Evolutionary conservation across 805 yeast species (phyloP).

Genomic region (Myxozyma neglecta): DNA sequence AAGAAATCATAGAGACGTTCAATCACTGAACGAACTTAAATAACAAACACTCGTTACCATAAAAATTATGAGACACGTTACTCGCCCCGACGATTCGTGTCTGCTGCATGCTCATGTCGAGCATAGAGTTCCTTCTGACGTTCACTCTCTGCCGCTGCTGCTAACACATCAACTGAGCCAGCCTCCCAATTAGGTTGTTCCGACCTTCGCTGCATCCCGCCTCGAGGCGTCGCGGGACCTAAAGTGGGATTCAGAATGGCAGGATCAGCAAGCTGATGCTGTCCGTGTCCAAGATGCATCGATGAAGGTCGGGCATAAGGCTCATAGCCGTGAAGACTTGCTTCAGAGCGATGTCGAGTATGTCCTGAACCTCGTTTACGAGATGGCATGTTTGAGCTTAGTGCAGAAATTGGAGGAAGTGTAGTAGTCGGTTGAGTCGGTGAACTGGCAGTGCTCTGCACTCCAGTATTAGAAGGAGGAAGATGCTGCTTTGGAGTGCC

Average conservation of each 20-base stretch:
- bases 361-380: conserved; percentile 30
- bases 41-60: background rate
- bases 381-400: conserved; percentile 11
- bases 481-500: conserved; percentile 17
- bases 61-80: background rate
- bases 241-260: conserved; percentile 14
- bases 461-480: conserved; percentile 3
- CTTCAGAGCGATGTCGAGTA: conserved; percentile 32
- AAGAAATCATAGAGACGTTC: background rate
- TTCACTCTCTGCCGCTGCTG: conserved; percentile 31
- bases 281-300: conserved; percentile 1
- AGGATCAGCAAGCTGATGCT: conserved; percentile 12
- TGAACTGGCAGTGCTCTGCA: background rate
- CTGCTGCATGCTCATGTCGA: conserved; percentile 3
- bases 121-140: conserved; percentile 12
- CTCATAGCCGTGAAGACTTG: conserved; percentile 30
- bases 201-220: conserved; percentile 9
- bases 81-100: background rate
- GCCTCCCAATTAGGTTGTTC: conserved; percentile 24
- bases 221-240: conserved; percentile 16
- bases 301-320: conserved; percentile 28
- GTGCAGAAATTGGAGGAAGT: conserved; percentile 26
- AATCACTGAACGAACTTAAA: background rate
- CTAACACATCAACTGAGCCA: conserved; percentile 29
- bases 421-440: conserved; percentile 8